phyloP scores from a whole-genome alignment of 148 eudicot species.

The Vaccinium corymbosum region DNA sequence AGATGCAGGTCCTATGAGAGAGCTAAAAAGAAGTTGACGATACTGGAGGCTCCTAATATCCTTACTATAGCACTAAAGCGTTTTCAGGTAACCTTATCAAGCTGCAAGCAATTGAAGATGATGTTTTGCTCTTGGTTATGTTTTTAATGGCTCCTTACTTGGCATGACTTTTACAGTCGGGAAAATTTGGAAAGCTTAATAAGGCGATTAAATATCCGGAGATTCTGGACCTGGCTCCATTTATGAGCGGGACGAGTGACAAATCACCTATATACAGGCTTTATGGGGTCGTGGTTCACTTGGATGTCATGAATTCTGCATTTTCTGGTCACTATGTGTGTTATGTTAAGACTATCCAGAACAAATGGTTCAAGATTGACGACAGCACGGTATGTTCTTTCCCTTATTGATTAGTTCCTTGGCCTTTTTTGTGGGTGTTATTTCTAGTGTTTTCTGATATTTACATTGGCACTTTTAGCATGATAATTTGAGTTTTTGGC shows the following conservation, averaged over 20 bases:
- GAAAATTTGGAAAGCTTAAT: slow-evolving; percentile 79
- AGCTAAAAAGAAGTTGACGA: slow-evolving; percentile 75
- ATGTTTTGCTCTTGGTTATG: slow-evolving; percentile 4
- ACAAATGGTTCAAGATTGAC: slow-evolving; percentile 80
- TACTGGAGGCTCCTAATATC: slow-evolving; percentile 85
- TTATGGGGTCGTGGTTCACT: slow-evolving; percentile 84
- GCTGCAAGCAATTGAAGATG: neutral
- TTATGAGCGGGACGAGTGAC: slow-evolving; percentile 67
- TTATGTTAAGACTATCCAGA: slow-evolving; percentile 68
- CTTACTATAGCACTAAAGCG: slow-evolving; percentile 80
- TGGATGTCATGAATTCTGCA: slow-evolving; percentile 81
- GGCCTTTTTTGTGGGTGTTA: neutral
- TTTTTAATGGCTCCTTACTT: slow-evolving; percentile 13
- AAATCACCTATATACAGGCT: slow-evolving; percentile 71
- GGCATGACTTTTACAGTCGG: slow-evolving; percentile 49
- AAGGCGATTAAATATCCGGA: slow-evolving; percentile 75
- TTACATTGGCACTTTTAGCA: neutral
- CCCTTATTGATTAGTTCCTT: neutral
- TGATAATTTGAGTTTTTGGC: neutral
- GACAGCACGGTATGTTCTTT: slow-evolving; percentile 61
- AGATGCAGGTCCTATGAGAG: slow-evolving; percentile 83
- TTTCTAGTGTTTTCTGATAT: neutral
- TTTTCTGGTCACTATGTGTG: slow-evolving; percentile 90
- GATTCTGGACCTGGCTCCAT: slow-evolving; percentile 70
- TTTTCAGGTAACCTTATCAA: slow-evolving; percentile 52